phyloP scores from a whole-genome alignment of 2,329 filamentous ascomycete genomes.

The Phoma sp. region DNA sequence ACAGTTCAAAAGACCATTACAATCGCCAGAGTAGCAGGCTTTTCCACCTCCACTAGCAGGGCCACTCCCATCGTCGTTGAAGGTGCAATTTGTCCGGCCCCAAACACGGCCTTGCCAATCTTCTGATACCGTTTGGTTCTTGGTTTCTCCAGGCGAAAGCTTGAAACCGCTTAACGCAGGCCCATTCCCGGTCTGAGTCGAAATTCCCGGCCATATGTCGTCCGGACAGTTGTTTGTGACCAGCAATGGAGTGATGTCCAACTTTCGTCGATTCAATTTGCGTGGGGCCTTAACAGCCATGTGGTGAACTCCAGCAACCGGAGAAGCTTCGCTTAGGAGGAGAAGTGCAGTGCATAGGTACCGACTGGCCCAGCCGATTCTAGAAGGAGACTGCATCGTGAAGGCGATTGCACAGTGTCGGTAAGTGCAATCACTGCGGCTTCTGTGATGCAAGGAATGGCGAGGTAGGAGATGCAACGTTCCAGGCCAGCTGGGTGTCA shows the following conservation, averaged over 20 bases:
- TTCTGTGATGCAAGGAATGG: slow-evolving; percentile 16
- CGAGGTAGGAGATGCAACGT: slow-evolving; percentile 20
- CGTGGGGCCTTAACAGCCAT: slow-evolving; percentile 42
- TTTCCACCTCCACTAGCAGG: slow-evolving; percentile 56
- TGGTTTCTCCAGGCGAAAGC: slow-evolving; percentile 65
- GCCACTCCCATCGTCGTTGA: slow-evolving; percentile 69
- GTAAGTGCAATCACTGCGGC: slow-evolving; percentile 20
- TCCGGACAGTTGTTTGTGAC: slow-evolving; percentile 76
- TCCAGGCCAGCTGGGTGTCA: slow-evolving; percentile 25
- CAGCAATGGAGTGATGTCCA: slow-evolving; percentile 61
- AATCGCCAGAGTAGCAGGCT: slow-evolving; percentile 79
- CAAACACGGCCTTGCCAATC: slow-evolving; percentile 85
- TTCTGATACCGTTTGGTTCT: slow-evolving; percentile 69
- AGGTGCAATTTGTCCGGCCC: slow-evolving; percentile 85
- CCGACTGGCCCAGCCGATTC: slow-evolving; percentile 18
- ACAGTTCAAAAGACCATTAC: slow-evolving; percentile 74
- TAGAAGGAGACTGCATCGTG: slow-evolving; percentile 28
- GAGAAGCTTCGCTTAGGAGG: slow-evolving; percentile 29
- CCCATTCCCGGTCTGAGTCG: slow-evolving; percentile 74
- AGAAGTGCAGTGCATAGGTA: slow-evolving; percentile 35
- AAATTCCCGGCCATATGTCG: slow-evolving; percentile 78
- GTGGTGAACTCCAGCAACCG: slow-evolving; percentile 41
- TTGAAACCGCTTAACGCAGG: slow-evolving; percentile 74
- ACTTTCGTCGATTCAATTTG: slow-evolving; percentile 39
- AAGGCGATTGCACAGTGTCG: slow-evolving; percentile 15